A percentile compares a stretch with the other conserved stretches of the same genome.
Evolutionary conservation across 139 green algal species (phyloP).

Genomic region (Pedinophyceae sp.): DNA sequence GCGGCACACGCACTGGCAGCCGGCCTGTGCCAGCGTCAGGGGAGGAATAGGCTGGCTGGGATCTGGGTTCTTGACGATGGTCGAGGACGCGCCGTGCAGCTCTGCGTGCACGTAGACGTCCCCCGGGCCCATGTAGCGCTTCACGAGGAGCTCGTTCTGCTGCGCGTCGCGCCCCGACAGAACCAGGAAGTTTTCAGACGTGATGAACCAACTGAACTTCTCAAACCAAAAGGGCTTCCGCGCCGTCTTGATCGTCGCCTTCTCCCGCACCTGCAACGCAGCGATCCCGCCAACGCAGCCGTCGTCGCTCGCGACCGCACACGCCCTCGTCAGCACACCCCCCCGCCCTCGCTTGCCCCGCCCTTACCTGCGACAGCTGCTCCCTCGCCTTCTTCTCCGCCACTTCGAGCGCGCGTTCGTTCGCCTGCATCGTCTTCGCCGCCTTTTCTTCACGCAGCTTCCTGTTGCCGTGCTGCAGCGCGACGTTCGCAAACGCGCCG

Average conservation of each 20-base stretch:
- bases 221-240: conserved; percentile 93
- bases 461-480: conserved; percentile 39
- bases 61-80: conserved; percentile 64
- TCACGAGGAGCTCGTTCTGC: conserved; percentile 94
- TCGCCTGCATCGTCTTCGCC: conserved; percentile 58
- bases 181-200: conserved; percentile 83
- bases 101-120: conserved; percentile 89
- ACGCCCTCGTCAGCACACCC: background rate
- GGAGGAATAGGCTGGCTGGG: conserved; percentile 40
- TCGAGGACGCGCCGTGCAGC: conserved; percentile 78
- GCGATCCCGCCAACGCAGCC: background rate
- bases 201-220: conserved; percentile 94
- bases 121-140: conserved; percentile 35
- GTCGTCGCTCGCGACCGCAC: background rate
- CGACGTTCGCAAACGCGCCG: conserved; percentile 59
- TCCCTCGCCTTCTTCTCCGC: conserved; percentile 70
- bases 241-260: conserved; percentile 16
- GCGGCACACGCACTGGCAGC: conserved; percentile 68
- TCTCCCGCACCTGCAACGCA: conserved; percentile 8
- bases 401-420: conserved; percentile 54
- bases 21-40: conserved; percentile 65
- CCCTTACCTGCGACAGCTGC: conserved; percentile 43
- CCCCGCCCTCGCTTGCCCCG: background rate
- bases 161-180: conserved; percentile 75
- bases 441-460: conserved; percentile 65